Evolutionary conservation across 352 stramenopile species (phyloP).

Genomic region (Globisporangium viniferum): DNA sequence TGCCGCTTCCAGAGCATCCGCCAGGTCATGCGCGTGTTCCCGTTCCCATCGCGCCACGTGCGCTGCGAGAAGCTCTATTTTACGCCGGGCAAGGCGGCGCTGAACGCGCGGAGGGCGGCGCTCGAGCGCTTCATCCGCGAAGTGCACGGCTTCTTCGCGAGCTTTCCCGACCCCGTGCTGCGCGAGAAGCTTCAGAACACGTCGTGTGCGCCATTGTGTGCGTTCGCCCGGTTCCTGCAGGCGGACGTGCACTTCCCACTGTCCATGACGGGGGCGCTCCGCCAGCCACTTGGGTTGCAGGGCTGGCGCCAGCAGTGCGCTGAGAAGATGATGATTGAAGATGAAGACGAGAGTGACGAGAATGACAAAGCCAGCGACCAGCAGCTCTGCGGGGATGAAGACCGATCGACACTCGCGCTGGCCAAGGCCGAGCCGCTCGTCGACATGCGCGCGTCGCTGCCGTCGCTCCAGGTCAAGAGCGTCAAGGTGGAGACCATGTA

Average conservation of each 20-base stretch:
- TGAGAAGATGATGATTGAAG: constrained; percentile 41
- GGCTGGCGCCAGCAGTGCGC: constrained; percentile 59
- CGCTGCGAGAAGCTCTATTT: constrained; percentile 26
- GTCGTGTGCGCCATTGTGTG: constrained; percentile 39
- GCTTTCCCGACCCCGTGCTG: constrained; percentile 30
- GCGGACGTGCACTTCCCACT: constrained; percentile 44
- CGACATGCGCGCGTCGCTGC: constrained; percentile 24
- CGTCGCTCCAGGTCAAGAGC: constrained; percentile 50
- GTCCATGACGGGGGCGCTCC: constrained; percentile 23
- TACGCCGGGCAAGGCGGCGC: constrained; percentile 23
- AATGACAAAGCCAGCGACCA: background rate
- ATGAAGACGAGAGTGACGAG: constrained; percentile 14
- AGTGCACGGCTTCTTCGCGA: constrained; percentile 42
- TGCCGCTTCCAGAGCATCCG: constrained; percentile 51
- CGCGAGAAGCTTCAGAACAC: constrained; percentile 35
- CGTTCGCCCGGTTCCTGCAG: constrained; percentile 52
- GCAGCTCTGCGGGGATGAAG: background rate
- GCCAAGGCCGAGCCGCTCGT: constrained; percentile 5
- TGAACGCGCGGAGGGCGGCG: constrained; percentile 33
- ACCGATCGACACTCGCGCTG: constrained; percentile 6
- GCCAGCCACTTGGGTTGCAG: constrained; percentile 40
- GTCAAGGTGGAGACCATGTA: constrained; percentile 69
- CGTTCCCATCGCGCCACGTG: constrained; percentile 35
- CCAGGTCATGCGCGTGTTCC: constrained; percentile 29
- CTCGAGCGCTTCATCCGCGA: constrained; percentile 40